These are phyloP conservation scores for Saccharum officinarum DNA, from an alignment of 176 grass and related monocot genomes.

Conservation along the genomic window DNA sequence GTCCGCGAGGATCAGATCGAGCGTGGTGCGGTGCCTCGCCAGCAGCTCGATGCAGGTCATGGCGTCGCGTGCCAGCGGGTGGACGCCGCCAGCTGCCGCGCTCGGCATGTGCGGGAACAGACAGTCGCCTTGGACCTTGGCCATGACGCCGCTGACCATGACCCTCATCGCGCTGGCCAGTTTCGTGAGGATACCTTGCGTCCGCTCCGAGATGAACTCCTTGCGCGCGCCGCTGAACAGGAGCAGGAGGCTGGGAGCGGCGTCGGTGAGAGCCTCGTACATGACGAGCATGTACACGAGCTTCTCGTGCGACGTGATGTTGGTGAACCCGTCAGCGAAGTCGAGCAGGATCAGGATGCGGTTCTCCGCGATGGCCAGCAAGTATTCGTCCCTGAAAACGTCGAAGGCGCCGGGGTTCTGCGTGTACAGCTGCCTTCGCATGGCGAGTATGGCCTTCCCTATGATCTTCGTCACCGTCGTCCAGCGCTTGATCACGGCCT, in stretches of 20 bases:
- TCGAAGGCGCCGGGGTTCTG: constrained; percentile 28
- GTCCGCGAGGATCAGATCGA: constrained; percentile 14
- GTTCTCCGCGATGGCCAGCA: constrained; percentile 12
- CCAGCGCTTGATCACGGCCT: constrained; percentile 35
- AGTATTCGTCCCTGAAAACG: constrained; percentile 20
- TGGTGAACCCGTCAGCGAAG: constrained; percentile 29
- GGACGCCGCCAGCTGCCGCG: neutral
- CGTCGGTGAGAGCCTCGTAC: constrained; percentile 32
- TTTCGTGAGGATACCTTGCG: neutral
- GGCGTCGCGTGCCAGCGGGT: constrained; percentile 1
- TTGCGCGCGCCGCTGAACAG: constrained; percentile 18
- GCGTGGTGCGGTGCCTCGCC: constrained; percentile 1
- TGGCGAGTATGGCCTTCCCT: constrained; percentile 4
- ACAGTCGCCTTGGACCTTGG: neutral
- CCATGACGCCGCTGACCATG: neutral
- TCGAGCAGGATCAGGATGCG: constrained; percentile 28
- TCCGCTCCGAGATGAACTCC: neutral
- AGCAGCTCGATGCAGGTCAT: constrained; percentile 16
- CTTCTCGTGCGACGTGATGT: constrained; percentile 35
- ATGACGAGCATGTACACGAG: constrained; percentile 34
- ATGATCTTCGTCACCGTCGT: constrained; percentile 15
- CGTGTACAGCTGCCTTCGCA: constrained; percentile 33
- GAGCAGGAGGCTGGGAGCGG: neutral
- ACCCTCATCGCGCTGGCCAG: neutral
- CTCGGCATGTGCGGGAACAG: neutral